Conservation (phyloP, 495 filamentous ascomycete genomes). For the Polyplosphaeria fusca region DNA sequence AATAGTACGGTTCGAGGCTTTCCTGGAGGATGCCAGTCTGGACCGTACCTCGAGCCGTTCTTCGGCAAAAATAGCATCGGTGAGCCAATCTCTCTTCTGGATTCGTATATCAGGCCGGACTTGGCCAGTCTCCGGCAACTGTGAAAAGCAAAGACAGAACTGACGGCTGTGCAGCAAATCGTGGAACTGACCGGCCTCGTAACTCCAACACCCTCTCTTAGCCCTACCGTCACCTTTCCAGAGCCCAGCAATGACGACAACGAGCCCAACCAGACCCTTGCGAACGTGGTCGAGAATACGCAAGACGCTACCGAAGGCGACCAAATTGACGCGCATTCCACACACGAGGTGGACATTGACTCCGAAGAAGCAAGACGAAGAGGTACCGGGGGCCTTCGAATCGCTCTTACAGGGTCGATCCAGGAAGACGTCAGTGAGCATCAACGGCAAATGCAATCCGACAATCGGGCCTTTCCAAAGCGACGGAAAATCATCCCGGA, state of each 20-base stretch:
- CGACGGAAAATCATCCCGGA: slow-evolving; percentile 14
- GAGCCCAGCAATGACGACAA: too few relatives aligned
- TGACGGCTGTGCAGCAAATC: too few relatives aligned
- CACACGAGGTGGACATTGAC: neutral
- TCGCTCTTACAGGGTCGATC: neutral
- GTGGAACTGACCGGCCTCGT: too few relatives aligned
- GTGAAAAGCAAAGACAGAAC: too few relatives aligned
- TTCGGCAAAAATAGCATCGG: neutral
- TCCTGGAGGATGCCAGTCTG: neutral
- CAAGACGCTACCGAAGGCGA: too few relatives aligned
- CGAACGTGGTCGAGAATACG: too few relatives aligned
- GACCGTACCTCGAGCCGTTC: neutral
- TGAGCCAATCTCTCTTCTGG: too few relatives aligned
- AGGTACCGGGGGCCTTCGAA: neutral
- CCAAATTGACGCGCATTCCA: neutral
- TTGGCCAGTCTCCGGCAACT: too few relatives aligned
- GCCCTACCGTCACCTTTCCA: too few relatives aligned
- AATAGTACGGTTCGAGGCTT: neutral
- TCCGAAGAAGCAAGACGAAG: neutral
- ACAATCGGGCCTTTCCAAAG: slow-evolving; percentile 4
- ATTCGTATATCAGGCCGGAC: too few relatives aligned
- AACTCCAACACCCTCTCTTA: too few relatives aligned
- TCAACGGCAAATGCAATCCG: neutral
- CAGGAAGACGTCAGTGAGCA: slow-evolving; percentile 1
- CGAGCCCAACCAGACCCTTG: too few relatives aligned